Conservation (phyloP, 768 basidiomycete species). For the Lyophyllum atratum region DNA sequence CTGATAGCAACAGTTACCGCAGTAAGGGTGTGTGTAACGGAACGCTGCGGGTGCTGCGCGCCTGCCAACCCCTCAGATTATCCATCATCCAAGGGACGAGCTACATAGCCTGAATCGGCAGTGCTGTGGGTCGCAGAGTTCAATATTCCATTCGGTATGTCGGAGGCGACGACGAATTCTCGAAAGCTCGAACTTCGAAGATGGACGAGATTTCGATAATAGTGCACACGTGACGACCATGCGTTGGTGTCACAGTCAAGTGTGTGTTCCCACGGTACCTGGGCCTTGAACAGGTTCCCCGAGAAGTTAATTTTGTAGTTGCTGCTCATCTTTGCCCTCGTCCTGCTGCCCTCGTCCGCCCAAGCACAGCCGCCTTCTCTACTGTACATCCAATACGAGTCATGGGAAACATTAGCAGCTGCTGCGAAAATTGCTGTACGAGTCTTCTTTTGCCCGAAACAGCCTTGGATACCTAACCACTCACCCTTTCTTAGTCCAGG, state of each 20-base stretch:
- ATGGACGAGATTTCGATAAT: neutral
- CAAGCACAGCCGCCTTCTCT: conserved; percentile 8
- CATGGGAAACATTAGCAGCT: conserved; percentile 81
- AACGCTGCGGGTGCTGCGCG: conserved; percentile 15
- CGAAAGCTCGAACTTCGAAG: neutral
- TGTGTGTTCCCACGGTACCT: conserved; percentile 11
- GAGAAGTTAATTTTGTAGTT: conserved; percentile 21
- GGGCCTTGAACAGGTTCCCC: conserved; percentile 8
- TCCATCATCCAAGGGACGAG: neutral
- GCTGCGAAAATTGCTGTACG: conserved; percentile 85
- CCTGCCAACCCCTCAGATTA: neutral
- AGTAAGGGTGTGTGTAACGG: conserved; percentile 1
- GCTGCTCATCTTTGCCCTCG: conserved; percentile 16
- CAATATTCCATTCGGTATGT: neutral
- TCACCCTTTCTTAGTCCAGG: conserved; percentile 53
- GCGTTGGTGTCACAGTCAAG: neutral
- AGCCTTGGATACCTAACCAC: conserved; percentile 21
- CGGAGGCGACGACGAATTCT: neutral
- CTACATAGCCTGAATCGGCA: conserved; percentile 2
- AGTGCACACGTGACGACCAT: neutral
- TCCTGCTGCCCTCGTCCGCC: conserved; percentile 13
- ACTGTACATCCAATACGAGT: conserved; percentile 1
- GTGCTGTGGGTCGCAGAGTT: neutral
- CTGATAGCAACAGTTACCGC: conserved; percentile 11
- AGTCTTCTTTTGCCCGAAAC: conserved; percentile 18